These are phyloP conservation scores for Camillea tinctor DNA, from an alignment of 2,329 filamentous ascomycete species.

Conservation along the genomic window DNA sequence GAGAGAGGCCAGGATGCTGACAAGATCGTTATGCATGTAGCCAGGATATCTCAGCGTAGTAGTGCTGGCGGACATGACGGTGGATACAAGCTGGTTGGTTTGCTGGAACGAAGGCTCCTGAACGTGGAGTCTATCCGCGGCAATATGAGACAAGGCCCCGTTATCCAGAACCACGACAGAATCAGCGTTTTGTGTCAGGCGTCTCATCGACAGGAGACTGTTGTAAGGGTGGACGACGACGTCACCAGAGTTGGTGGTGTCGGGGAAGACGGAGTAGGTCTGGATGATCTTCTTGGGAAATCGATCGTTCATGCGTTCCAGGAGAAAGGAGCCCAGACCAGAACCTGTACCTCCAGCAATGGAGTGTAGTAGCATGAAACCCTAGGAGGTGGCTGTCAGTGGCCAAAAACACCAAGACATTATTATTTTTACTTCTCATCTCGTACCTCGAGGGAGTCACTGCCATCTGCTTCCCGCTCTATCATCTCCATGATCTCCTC, in stretches of 20 bases:
- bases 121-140: slow-evolving; percentile 89
- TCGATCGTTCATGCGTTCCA: slow-evolving; percentile 93
- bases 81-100: slow-evolving; percentile 94
- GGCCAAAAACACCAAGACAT: neutral
- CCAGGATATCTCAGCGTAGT: slow-evolving; percentile 95
- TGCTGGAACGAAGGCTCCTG: slow-evolving; percentile 96
- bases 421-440: too few relatives aligned
- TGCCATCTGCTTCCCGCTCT: slow-evolving; percentile 95
- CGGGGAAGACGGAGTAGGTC: slow-evolving; percentile 97
- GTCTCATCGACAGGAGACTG: slow-evolving; percentile 85
- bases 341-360: slow-evolving; percentile 97
- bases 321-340: slow-evolving; percentile 89
- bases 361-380: slow-evolving; percentile 98
- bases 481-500: slow-evolving; percentile 99
- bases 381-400: slow-evolving; percentile 43
- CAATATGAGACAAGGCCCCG: slow-evolving; percentile 87
- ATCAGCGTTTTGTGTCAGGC: slow-evolving; percentile 93
- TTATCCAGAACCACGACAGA: slow-evolving; percentile 98
- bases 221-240: slow-evolving; percentile 99
- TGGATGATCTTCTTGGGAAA: slow-evolving; percentile 99
- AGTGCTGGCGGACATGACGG: slow-evolving; percentile 97
- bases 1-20: slow-evolving; percentile 91
- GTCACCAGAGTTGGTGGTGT: slow-evolving; percentile 81
- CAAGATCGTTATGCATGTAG: slow-evolving; percentile 99
- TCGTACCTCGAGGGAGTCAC: slow-evolving; percentile 84